Base-by-base conservation (phyloP, 257 asterid species). In the Ligustrum vulgare region DNA sequence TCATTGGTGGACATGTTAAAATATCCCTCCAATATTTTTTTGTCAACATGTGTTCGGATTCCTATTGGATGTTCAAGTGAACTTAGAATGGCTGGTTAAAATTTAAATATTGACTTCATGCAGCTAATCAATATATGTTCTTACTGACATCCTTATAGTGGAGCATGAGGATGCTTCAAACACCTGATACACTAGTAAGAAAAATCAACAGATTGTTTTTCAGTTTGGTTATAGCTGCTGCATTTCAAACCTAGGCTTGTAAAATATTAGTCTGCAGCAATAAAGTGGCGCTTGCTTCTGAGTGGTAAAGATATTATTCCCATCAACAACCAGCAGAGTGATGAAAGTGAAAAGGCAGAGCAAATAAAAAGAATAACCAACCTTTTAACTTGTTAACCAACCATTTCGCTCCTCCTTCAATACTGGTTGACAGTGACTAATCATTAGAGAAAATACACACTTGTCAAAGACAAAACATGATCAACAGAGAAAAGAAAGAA, bases 401-500 rank as follows among this genome's bases (percentile, higher is more conserved):
- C 93, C 93, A 87, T 81, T 82, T 87, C 28, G 93, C 84, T 67
- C 93, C 93, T 31, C 89, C 93, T 77, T 85, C 91, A 10, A 89
- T 82, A 75, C 84, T 85, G 20, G 78, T 74, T 56, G 91, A 80
- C 81, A 89, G 67, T 5, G 90, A 75, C 93, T 89, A 60, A 31
- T 23, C 67, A 72, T 60, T 23, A 10, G 10, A 60, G 2, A 60
- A 23, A 60, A 23, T 12, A 23, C 4, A 18, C 66, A 2, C 3
- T 6, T 56, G 65, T 60, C 66, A 60, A 10, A 60, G 66, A 20
- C 22, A 39, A 54, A 39, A 67, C 4, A 41, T 36, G 67, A 51
- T 33, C 10, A 28, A 35, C 23, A 54, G n/a, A 51, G 62, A 51
- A 10, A 10, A 51, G 31, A 20, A 54, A 70, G 45, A 32, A 36